Evolutionary conservation across 768 basidiomycete species (phyloP), one percentile per base, ranked within the genome.

Genomic region (Boletus rubescentipes): DNA sequence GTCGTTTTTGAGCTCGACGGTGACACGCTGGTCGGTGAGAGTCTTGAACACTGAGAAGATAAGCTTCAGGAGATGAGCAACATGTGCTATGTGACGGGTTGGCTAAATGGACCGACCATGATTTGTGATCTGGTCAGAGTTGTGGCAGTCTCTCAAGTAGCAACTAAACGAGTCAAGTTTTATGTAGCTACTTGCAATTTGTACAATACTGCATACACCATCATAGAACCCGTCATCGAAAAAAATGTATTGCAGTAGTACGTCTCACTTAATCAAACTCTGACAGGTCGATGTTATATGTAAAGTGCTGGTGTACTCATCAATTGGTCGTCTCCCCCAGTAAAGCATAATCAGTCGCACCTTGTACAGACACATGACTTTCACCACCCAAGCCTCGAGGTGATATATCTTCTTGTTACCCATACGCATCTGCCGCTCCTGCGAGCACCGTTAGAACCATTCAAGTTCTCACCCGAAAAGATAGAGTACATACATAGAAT

Each of bases 11-110:
- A 99, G 85, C 71, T 98, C 94, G 60, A 97, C 95, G 5, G 91
- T 93, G 64, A 98, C 95, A 66, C 87, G 85, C 68, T 98, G 96
- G 74, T 98, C 94, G 10, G 95, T 98, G 31, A 99, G 84, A 9
- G 97, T 98, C 76, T 98, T 98, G 86, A 99, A 98, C 26, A 98
- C 95, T 41, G 95, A 98, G 77, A 92, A 93, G 61, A 93, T 95
- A 63, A 96, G 87, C 93, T 70, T 61, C 29, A 29, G 38, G 37
- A 15, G 26, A 54, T 68, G 63, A 59, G 52, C 32, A 10, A 47
- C 34, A 1, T 36, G 37, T 44, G 7, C 46, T 18, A 21, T 21
- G 26, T 5, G 16, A 15, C 14, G 9, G 20, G 34, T 46, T 30
- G 39, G 38, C 15, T 8, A 23, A 31, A 41, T 41, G 32, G 9